phyloP scores from a whole-genome alignment of 805 yeast species.

The Sugiyamaella chiloensis region DNA sequence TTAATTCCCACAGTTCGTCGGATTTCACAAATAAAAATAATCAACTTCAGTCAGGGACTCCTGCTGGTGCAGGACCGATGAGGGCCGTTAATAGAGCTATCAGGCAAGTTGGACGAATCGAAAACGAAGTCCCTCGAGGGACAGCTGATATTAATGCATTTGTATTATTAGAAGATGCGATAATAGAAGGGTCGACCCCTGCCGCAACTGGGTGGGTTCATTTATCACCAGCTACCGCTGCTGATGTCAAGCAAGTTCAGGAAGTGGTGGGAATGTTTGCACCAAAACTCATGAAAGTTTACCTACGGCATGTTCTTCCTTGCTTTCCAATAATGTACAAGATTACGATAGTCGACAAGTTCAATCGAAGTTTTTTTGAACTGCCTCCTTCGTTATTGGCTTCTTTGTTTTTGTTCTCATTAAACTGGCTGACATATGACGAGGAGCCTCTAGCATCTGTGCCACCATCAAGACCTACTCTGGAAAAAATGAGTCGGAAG shows the following conservation, averaged over 20 bases:
- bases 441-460: constrained; percentile 20
- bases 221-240: constrained; percentile 24
- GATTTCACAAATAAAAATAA: constrained; percentile 4
- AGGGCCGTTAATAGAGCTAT: constrained; percentile 10
- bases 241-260: constrained; percentile 26
- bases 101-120: constrained; percentile 4
- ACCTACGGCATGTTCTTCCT: constrained; percentile 27
- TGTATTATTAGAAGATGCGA: constrained; percentile 23
- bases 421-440: constrained; percentile 30
- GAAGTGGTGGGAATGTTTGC: constrained; percentile 26
- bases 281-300: constrained; percentile 23
- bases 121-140: background rate
- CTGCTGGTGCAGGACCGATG: background rate
- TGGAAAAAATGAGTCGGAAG: constrained; percentile 22
- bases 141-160: constrained; percentile 21
- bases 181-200: constrained; percentile 18
- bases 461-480: constrained; percentile 16
- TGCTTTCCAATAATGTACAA: constrained; percentile 28
- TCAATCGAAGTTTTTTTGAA: constrained; percentile 25
- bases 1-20: constrained; percentile 22
- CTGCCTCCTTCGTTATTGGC: constrained; percentile 25
- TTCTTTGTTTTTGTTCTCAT: constrained; percentile 27
- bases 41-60: background rate
- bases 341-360: constrained; percentile 27
- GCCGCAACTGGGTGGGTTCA: constrained; percentile 25